A percentile compares a stretch with the other conserved stretches of the same genome.
phyloP scores from a whole-genome alignment of 345 rosid genomes.

The Hirschfeldia incana region DNA sequence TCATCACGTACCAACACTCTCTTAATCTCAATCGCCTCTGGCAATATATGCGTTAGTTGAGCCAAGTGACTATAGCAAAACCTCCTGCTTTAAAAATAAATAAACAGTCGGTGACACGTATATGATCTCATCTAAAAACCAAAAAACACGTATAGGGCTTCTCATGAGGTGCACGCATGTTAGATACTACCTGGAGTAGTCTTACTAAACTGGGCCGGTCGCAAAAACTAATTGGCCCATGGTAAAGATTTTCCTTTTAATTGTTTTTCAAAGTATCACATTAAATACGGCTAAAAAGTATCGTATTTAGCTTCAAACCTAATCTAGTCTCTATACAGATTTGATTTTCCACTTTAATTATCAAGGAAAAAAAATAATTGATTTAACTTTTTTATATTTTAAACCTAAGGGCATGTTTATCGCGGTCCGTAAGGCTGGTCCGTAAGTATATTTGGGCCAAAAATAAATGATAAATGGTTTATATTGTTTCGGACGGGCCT shows the following conservation, averaged over 20 bases:
- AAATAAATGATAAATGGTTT: too few relatives aligned
- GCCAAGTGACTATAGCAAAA: slow-evolving; percentile 70
- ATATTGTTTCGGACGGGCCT: too few relatives aligned
- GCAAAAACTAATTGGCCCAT: neutral
- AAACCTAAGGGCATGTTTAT: too few relatives aligned
- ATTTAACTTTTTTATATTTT: too few relatives aligned
- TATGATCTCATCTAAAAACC: too few relatives aligned
- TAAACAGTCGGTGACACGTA: neutral
- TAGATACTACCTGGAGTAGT: neutral
- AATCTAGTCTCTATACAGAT: neutral
- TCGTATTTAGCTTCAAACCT: neutral
- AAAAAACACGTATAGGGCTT: neutral
- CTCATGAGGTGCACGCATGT: neutral
- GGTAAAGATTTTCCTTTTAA: neutral
- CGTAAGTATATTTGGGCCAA: too few relatives aligned
- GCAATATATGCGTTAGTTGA: slow-evolving; percentile 70
- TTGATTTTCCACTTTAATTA: neutral
- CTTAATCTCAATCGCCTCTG: slow-evolving; percentile 74
- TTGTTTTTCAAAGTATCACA: too few relatives aligned
- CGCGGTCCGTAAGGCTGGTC: too few relatives aligned
- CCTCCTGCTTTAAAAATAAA: slow-evolving; percentile 55
- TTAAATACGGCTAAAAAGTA: too few relatives aligned
- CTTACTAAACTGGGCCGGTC: neutral
- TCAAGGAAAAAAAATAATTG: too few relatives aligned
- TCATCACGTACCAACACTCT: slow-evolving; percentile 60